These are phyloP conservation scores for Anthostomella pinea DNA, from an alignment of 2,329 filamentous ascomycete species.

Conservation along the genomic window DNA sequence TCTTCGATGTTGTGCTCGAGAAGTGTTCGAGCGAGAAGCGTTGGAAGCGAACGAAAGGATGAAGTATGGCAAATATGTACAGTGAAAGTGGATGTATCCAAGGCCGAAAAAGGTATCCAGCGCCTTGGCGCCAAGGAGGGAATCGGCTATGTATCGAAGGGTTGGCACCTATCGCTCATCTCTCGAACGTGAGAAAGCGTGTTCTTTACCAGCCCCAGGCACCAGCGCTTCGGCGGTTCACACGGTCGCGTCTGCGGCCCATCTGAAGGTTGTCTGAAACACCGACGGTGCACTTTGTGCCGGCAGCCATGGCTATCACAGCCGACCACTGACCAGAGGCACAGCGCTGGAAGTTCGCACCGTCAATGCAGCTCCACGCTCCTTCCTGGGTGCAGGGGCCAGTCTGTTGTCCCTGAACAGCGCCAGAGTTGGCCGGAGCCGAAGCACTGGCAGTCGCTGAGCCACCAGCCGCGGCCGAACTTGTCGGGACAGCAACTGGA, in stretches of 20 bases:
- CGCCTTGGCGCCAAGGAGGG: too few relatives aligned
- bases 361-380: constrained; percentile 56
- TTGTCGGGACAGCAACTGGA: constrained; percentile 6
- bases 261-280: constrained; percentile 23
- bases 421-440: constrained; percentile 18
- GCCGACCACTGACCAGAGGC: constrained; percentile 56
- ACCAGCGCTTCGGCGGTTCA: constrained; percentile 12
- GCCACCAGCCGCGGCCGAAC: constrained; percentile 11
- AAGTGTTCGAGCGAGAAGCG: too few relatives aligned
- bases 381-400: constrained; percentile 51
- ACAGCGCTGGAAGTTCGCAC: constrained; percentile 59
- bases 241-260: constrained; percentile 17
- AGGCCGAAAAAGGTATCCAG: too few relatives aligned
- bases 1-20: too few relatives aligned
- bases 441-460: constrained; percentile 15
- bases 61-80: too few relatives aligned
- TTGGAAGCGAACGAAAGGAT: too few relatives aligned
- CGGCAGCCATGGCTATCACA: constrained; percentile 47
- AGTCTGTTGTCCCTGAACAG: constrained; percentile 16
- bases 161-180: too few relatives aligned
- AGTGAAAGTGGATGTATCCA: too few relatives aligned
- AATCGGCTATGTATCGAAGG: too few relatives aligned
- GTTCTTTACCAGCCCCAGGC: constrained; percentile 1
- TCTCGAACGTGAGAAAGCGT: too few relatives aligned
- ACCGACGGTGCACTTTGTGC: constrained; percentile 47